Evolutionary conservation across 257 asterid species (phyloP).

Genomic region (Nemophila menziesii): DNA sequence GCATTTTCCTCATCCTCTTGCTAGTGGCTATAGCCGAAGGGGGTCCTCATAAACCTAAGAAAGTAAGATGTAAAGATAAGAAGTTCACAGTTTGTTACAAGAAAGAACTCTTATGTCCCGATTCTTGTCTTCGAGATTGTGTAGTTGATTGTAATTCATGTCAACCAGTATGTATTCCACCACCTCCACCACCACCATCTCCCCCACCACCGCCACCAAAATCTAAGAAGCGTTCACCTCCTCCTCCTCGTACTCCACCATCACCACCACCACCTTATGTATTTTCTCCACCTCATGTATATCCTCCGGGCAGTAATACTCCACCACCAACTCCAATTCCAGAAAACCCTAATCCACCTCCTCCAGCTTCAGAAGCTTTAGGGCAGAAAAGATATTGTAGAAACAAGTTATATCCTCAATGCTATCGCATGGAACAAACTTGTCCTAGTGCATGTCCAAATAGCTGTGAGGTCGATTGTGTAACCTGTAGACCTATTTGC

Average conservation of each 20-base stretch:
- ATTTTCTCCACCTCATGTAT: slow-evolving; percentile 13
- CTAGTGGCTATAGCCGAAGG: slow-evolving; percentile 20
- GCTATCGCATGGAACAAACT: slow-evolving; percentile 17
- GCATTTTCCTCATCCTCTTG: no score
- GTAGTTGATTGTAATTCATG: slow-evolving; percentile 25
- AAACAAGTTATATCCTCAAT: slow-evolving; percentile 8
- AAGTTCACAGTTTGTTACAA: slow-evolving; percentile 25
- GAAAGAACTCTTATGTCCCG: slow-evolving; percentile 23
- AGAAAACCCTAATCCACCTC: slow-evolving; percentile 9
- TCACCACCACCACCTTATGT: slow-evolving; percentile 15
- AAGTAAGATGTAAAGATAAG: slow-evolving; percentile 41
- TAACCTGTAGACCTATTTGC: slow-evolving; percentile 31
- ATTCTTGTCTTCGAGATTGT: slow-evolving; percentile 14
- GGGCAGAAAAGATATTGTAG: slow-evolving; percentile 18
- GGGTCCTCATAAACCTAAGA: slow-evolving; percentile 25
- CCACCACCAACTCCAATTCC: slow-evolving; percentile 15
- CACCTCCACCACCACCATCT: slow-evolving; percentile 22
- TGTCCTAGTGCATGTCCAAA: slow-evolving; percentile 19
- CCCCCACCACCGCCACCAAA: slow-evolving; percentile 1
- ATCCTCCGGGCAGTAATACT: slow-evolving; percentile 12
- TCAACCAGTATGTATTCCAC: slow-evolving; percentile 4
- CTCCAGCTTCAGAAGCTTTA: slow-evolving; percentile 25
- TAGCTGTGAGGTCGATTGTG: slow-evolving; percentile 22
- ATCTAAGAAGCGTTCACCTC: slow-evolving; percentile 10
- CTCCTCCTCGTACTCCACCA: slow-evolving; percentile 15